These are phyloP conservation scores for Ulvella scutata DNA, from an alignment of 139 green algal species.

Conservation along the genomic window DNA sequence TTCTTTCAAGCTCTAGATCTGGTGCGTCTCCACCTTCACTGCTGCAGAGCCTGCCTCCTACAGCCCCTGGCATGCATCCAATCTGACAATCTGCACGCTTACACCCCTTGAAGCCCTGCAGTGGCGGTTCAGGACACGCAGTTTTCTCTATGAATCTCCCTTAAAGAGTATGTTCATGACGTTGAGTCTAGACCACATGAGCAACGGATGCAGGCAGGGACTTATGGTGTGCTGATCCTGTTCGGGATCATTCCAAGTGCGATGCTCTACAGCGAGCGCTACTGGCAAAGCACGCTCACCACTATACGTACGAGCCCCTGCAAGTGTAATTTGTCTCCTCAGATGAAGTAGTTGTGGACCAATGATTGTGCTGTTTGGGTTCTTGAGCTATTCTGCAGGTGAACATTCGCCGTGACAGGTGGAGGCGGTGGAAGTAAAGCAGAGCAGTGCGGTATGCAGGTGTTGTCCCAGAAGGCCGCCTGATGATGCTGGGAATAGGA, in stretches of 20 bases:
- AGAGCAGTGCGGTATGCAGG: slow-evolving; percentile 7
- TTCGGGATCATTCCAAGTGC: slow-evolving; percentile 52
- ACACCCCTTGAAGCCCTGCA: too few species aligned
- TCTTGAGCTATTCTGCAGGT: too few species aligned
- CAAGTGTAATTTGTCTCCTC: too few species aligned
- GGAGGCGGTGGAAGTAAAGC: neutral
- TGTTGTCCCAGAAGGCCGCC: slow-evolving; percentile 26
- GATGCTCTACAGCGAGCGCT: slow-evolving; percentile 43
- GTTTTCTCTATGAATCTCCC: too few species aligned
- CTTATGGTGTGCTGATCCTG: slow-evolving; percentile 50
- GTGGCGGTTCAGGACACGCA: too few species aligned
- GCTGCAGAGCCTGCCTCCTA: neutral
- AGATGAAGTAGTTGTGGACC: too few species aligned
- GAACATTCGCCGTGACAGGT: neutral
- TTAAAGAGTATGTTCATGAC: too few species aligned
- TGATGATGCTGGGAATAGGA: slow-evolving; percentile 17
- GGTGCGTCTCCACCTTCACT: slow-evolving; percentile 9
- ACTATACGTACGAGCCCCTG: too few species aligned
- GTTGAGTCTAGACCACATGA: too few species aligned
- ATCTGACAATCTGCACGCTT: too few species aligned
- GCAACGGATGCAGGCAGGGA: slow-evolving; percentile 20
- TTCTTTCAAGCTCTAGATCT: slow-evolving; percentile 49
- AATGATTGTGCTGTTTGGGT: too few species aligned
- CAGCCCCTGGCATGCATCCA: neutral
- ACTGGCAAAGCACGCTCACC: neutral